These are phyloP conservation scores for Trichomonas vaginalis DNA, from an alignment of 208 protist species.

Conservation along the genomic window DNA sequence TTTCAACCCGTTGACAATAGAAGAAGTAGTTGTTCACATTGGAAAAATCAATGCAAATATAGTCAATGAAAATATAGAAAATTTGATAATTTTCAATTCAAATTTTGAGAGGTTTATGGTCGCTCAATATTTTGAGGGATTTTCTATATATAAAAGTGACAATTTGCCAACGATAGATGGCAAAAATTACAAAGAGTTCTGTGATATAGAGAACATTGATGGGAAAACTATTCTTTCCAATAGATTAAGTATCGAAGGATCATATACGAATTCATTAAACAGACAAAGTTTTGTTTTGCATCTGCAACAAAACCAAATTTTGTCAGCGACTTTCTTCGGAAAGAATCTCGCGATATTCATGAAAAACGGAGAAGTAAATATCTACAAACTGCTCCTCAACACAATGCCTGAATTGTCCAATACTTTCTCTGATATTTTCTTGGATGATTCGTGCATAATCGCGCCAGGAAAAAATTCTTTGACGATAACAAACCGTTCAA, in stretches of 20 bases:
- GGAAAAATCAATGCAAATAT: not conserved
- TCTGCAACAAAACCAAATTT: not conserved
- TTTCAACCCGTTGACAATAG: not conserved
- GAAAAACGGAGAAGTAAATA: not conserved
- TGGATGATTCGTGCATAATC: not conserved
- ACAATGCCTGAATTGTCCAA: not conserved
- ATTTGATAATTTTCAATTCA: not conserved
- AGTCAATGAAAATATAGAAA: not conserved
- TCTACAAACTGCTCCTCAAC: not conserved
- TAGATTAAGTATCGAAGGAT: not conserved
- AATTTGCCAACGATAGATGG: not conserved
- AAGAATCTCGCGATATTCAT: not conserved
- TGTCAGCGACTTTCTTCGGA: not conserved
- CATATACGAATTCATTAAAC: not conserved
- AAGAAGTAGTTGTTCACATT: not conserved
- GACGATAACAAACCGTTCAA: not conserved
- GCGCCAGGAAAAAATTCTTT: not conserved
- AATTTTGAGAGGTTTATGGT: not conserved
- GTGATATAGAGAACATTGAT: not conserved
- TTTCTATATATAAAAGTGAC: not conserved
- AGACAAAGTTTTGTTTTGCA: not conserved
- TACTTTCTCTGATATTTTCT: not conserved
- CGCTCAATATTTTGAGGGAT: not conserved
- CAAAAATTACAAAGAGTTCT: not conserved
- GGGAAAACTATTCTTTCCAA: not conserved